Base-by-base conservation (phyloP, 352 stramenopile genomes). In the Peronosclerospora sorghi region DNA sequence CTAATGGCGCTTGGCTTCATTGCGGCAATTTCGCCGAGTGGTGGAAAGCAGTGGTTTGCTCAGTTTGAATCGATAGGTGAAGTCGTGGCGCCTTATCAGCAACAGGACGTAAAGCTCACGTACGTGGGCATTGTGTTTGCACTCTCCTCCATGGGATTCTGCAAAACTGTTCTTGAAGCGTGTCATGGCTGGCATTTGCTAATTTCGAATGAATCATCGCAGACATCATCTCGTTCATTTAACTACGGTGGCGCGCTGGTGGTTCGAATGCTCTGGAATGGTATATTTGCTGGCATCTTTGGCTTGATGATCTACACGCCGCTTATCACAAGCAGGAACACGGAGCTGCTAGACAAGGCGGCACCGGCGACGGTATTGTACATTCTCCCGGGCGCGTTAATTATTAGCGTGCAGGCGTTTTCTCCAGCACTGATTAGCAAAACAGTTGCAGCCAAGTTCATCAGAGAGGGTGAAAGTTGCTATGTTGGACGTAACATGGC, bases 401-500 rank as follows among this genome's bases (percentile, higher is more conserved):
- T 79, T 14, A 67, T 85, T 27, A 18, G 70, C 4, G 51, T 62
- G 4, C 67, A 74, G 27, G 64, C 65, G 2, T 70, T 75, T 54
- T 47, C 59, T 13, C 67, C 67, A 3, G 43, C 68, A 8, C 37
- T 78, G 30, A 55, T 85, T 15, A 62, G 52, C 14, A 70, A 62
- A 19, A 65, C 67, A n/a, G 77, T 77, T 27, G 64, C 65, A 9
- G 65, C 62, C 47, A 85, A 85, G 47, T 85, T 85, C 40, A 68
- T 85, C 20, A 69, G 73, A 34, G 73, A 85, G 57, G 73, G 73
- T 26, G 69, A 82, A 39, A 51, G 50, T 4, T 85, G 69, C 58
- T 85, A 72, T 40, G 69, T 81, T 9, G 73, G 73, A 13, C 69
- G 73, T 20, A 71, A 85, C 48, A 85, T 85, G 69, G 56, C 73